These are phyloP conservation scores for Globisporangium viniferum DNA, from an alignment of 352 stramenopile genomes.

Conservation along the genomic window DNA sequence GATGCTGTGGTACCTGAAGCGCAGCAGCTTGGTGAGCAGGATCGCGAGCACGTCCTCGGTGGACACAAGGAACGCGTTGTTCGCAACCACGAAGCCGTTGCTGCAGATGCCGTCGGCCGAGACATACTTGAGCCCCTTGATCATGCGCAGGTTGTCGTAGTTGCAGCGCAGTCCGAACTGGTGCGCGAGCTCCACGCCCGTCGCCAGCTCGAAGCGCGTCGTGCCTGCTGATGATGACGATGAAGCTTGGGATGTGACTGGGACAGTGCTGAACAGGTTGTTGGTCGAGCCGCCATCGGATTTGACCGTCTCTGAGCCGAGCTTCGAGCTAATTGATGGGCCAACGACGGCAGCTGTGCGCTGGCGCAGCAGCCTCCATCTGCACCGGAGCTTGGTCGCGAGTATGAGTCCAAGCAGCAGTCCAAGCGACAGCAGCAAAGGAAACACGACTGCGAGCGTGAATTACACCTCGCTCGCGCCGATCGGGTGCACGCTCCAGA, in stretches of 20 bases:
- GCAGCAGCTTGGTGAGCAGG: slow-evolving; percentile 12
- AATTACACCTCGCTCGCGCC: background rate
- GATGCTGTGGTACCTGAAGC: slow-evolving; percentile 7
- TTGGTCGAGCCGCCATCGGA: background rate
- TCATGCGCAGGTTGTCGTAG: slow-evolving; percentile 11
- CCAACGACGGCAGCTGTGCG: background rate
- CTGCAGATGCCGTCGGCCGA: slow-evolving; percentile 5
- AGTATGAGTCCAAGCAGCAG: background rate
- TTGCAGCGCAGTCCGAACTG: slow-evolving; percentile 4
- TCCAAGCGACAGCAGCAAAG: slow-evolving; percentile 8
- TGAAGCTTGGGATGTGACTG: background rate
- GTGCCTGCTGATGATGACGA: background rate
- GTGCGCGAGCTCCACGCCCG: slow-evolving; percentile 3
- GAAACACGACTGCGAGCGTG: slow-evolving; percentile 3
- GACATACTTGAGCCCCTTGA: slow-evolving; percentile 2
- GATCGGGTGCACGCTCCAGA: slow-evolving; percentile 11
- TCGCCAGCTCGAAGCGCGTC: slow-evolving; percentile 6
- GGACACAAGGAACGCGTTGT: slow-evolving; percentile 6
- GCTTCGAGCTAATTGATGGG: background rate
- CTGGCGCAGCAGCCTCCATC: background rate
- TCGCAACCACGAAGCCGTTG: slow-evolving; percentile 13
- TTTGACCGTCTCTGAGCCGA: background rate
- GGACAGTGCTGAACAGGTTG: background rate
- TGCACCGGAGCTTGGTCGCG: background rate
- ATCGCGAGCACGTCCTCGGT: slow-evolving; percentile 13